phyloP scores from a whole-genome alignment of 2,329 filamentous ascomycete species.

The Scleromitrula shiraiana region DNA sequence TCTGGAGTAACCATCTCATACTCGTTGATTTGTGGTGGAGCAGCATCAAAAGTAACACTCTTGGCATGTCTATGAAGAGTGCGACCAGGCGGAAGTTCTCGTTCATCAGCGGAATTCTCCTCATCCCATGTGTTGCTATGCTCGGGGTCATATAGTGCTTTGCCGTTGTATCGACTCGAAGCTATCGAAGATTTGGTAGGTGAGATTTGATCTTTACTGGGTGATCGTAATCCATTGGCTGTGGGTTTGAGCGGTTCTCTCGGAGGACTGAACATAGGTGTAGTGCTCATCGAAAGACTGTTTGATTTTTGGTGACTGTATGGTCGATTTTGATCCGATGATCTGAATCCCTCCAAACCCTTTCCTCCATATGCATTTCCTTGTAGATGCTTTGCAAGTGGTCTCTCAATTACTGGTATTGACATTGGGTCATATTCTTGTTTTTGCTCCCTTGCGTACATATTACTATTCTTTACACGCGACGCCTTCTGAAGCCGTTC shows the following conservation, averaged over 20 bases:
- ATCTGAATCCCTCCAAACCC: conserved; percentile 45
- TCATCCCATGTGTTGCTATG: conserved; percentile 61
- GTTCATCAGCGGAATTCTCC: conserved; percentile 52
- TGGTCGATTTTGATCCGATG: conserved; percentile 37
- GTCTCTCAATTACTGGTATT: conserved; percentile 71
- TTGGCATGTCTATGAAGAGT: conserved; percentile 79
- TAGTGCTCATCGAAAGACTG: conserved; percentile 49
- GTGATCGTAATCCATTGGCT: conserved; percentile 32
- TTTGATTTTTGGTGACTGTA: conserved; percentile 42
- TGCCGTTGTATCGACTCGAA: conserved; percentile 53
- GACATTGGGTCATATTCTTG: conserved; percentile 83
- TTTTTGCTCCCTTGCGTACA: conserved; percentile 87
- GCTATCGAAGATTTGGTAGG: conserved; percentile 88
- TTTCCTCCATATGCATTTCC: conserved; percentile 60
- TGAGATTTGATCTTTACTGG: conserved; percentile 65
- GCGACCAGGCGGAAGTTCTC: conserved; percentile 55
- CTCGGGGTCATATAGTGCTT: conserved; percentile 57
- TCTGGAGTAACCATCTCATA: conserved; percentile 98
- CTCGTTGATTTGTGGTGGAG: conserved; percentile 90
- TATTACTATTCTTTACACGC: conserved; percentile 95
- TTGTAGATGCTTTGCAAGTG: conserved; percentile 66
- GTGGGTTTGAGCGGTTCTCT: conserved; percentile 34
- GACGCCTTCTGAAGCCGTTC: conserved; percentile 93
- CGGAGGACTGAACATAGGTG: conserved; percentile 27
- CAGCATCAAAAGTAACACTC: conserved; percentile 93